phyloP scores from a whole-genome alignment of 2,329 filamentous ascomycete species.

The Macrophomina phaseolina region DNA sequence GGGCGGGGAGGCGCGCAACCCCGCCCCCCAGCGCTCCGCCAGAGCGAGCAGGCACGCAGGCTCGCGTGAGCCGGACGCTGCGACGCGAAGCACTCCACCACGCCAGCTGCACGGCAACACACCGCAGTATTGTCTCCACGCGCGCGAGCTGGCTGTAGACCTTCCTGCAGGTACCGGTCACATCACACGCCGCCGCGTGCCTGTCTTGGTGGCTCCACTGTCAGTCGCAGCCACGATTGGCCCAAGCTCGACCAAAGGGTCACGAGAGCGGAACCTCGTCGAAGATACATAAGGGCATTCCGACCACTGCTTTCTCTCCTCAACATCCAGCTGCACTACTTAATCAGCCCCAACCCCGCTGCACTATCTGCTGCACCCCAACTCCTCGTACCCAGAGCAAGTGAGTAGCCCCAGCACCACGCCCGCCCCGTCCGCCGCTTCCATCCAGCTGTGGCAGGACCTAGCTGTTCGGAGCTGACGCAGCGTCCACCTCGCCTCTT shows the following conservation, averaged over 20 bases:
- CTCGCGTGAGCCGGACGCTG: slow-evolving; percentile 19
- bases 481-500: slow-evolving; percentile 13
- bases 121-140: slow-evolving; percentile 5
- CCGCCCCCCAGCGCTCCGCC: neutral
- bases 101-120: slow-evolving; percentile 4
- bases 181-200: slow-evolving; percentile 22
- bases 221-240: slow-evolving; percentile 25
- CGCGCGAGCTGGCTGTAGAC: neutral
- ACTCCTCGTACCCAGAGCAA: neutral
- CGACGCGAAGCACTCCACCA: slow-evolving; percentile 16
- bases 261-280: slow-evolving; percentile 29
- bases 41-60: neutral
- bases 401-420: neutral
- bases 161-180: slow-evolving; percentile 24
- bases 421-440: slow-evolving; percentile 1
- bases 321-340: slow-evolving; percentile 10
- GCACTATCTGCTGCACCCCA: neutral
- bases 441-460: slow-evolving; percentile 17
- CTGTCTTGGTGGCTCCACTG: slow-evolving; percentile 23
- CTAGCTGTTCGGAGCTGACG: slow-evolving; percentile 27
- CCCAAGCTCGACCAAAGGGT: slow-evolving; percentile 23
- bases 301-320: slow-evolving; percentile 18
- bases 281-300: slow-evolving; percentile 28
- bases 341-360: slow-evolving; percentile 8
- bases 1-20: slow-evolving; percentile 2